Conservation (phyloP, 352 stramenopile species). For the Phytophthora pini region DNA sequence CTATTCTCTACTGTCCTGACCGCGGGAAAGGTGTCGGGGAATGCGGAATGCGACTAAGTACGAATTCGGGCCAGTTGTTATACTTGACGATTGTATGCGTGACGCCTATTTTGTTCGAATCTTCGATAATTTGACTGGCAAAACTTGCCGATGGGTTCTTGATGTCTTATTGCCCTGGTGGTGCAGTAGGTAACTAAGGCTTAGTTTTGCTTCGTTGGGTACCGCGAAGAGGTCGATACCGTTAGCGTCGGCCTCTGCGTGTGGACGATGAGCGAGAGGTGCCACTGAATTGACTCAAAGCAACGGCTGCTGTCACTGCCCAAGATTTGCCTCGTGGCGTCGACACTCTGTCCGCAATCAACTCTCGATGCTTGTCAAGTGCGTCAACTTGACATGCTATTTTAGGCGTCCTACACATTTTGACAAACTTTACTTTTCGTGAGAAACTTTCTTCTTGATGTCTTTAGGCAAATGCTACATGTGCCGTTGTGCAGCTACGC, state of each 20-base stretch:
- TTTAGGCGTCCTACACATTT: too few species aligned
- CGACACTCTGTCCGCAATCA: constrained; percentile 3
- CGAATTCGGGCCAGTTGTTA: constrained; percentile 42
- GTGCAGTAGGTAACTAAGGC: too few species aligned
- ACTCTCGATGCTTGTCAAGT: not conserved
- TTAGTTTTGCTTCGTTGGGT: too few species aligned
- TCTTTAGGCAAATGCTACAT: too few species aligned
- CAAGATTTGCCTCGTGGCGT: not conserved
- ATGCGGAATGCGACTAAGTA: constrained; percentile 24
- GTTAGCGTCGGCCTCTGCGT: constrained; percentile 25
- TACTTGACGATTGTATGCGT: constrained; percentile 25
- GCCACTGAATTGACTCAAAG: constrained; percentile 19
- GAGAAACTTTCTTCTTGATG: too few species aligned
- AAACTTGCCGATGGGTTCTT: not conserved
- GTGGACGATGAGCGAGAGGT: constrained; percentile 3
- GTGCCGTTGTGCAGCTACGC: not conserved
- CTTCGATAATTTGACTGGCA: not conserved
- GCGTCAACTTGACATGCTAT: too few species aligned
- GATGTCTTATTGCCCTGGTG: not conserved
- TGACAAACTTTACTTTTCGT: too few species aligned
- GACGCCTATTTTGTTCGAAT: not conserved
- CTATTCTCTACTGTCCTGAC: constrained; percentile 28
- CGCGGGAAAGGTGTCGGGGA: constrained; percentile 13
- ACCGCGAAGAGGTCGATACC: not conserved
- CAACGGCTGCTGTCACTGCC: constrained; percentile 8